Percentiles rank a stretch among this genome's conserved stretches.
These are phyloP conservation scores for Tricholoma furcatifolium DNA, from an alignment of 768 basidiomycete genomes.

Conservation along the genomic window DNA sequence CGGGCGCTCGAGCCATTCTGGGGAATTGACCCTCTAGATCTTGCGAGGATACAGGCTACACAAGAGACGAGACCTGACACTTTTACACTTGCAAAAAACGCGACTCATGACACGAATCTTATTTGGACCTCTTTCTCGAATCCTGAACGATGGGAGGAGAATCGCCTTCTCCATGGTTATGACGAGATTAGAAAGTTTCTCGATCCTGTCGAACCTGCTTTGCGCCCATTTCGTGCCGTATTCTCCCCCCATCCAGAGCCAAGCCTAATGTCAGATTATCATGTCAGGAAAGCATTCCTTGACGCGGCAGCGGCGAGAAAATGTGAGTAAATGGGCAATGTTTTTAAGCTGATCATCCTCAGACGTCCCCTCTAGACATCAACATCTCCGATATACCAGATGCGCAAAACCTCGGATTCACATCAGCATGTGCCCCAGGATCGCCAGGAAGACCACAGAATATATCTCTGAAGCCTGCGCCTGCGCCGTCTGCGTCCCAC, in stretches of 20 bases:
- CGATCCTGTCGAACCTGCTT: slow-evolving; percentile 31
- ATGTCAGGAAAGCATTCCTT: slow-evolving; percentile 27
- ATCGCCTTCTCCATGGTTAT: slow-evolving; percentile 19
- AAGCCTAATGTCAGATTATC: slow-evolving; percentile 30
- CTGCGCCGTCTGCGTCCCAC: slow-evolving; percentile 18
- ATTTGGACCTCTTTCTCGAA: slow-evolving; percentile 21
- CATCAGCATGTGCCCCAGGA: slow-evolving; percentile 28
- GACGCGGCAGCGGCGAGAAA: slow-evolving; percentile 29
- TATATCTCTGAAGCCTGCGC: slow-evolving; percentile 19
- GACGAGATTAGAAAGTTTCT: slow-evolving; percentile 31
- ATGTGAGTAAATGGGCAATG: slow-evolving; percentile 21
- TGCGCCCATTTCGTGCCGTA: slow-evolving; percentile 40
- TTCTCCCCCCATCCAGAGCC: slow-evolving; percentile 41
- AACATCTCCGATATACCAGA: slow-evolving; percentile 17
- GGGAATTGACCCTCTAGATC: slow-evolving; percentile 50
- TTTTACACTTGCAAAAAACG: slow-evolving; percentile 41
- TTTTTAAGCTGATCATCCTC: not conserved
- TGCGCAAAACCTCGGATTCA: slow-evolving; percentile 20
- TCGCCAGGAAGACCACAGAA: slow-evolving; percentile 26
- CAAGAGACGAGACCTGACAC: slow-evolving; percentile 38
- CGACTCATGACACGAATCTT: slow-evolving; percentile 19
- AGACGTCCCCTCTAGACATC: slow-evolving; percentile 16
- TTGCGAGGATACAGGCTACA: slow-evolving; percentile 34
- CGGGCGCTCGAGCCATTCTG: slow-evolving; percentile 85
- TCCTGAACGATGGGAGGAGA: slow-evolving; percentile 21